Evolutionary conservation across 2,329 filamentous ascomycete species (phyloP), one percentile per base, ranked within the genome.

Genomic region (Colletotrichum truncatum): DNA sequence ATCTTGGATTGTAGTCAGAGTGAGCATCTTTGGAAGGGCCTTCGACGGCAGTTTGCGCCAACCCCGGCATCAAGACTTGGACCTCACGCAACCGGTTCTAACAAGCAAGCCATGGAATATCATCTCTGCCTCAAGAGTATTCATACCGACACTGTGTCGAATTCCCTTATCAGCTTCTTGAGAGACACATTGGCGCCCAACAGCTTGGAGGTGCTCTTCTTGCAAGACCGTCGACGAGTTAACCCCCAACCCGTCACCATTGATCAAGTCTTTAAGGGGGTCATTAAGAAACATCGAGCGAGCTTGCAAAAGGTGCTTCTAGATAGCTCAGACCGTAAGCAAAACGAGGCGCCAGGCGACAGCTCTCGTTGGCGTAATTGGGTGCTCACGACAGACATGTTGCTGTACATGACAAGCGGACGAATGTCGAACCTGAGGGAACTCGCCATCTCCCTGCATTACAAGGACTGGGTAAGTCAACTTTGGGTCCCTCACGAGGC

Each of bases 101-200:
- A 73, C 21, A 73, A 73, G 64, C 73, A 74, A 38, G 73, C 73
- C 57, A 70, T 80, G 41, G 86, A 89, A 54, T 91, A 90, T 70
- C 82, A 84, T 59, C 81, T 96, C 10, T 87, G 86, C 5, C 78
- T 96, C 54, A 94, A 90, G 76, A 87, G 90, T 68, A 85, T 96
- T 12, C 91, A 94, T 72, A 93, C 91, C 1, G 92, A 96, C 76
- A 84, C 84, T 11, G 89, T 92, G 2, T 92, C 91, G 1, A 81
- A 86, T 7, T 83, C 89, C 23, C 79, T 96, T 14, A 87, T 96
- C 57, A 83, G 84, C 1, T 95, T 96, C 73, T 82, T 96, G 67
- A 92, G 91, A 70, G 91, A 94, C 67, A 90, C 91, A 0, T 82
- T 96, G 36, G 90, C 89, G 18, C 93, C 93, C 1, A 93, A 96